Evolutionary conservation across 2,329 filamentous ascomycete genomes (phyloP).

Genomic region (Ophiostoma himal-ulmi): DNA sequence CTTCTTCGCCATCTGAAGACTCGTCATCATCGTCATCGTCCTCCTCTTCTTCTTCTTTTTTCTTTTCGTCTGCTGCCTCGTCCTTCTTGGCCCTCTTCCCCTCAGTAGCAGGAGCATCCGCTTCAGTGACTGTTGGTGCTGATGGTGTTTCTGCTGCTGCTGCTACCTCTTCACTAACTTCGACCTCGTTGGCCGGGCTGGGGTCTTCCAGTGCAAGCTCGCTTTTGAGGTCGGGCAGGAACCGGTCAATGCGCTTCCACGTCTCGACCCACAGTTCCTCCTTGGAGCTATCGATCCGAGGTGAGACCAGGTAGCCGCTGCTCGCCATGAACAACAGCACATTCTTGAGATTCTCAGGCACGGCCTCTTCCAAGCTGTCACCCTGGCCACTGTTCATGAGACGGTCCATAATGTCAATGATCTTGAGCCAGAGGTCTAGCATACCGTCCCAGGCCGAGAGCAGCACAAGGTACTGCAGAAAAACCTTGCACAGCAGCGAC

Average conservation of each 20-base stretch:
- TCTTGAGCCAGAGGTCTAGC: constrained; percentile 84
- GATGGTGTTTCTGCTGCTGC: neutral
- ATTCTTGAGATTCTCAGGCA: constrained; percentile 93
- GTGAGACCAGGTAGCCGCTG: constrained; percentile 74
- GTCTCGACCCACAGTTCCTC: constrained; percentile 57
- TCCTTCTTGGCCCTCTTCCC: neutral
- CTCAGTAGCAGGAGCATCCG: neutral
- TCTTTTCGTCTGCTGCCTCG: neutral
- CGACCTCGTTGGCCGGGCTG: neutral
- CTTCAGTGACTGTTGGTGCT: neutral
- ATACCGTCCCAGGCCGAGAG: constrained; percentile 82
- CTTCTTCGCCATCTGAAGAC: neutral
- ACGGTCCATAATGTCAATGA: constrained; percentile 90
- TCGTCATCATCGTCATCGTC: neutral
- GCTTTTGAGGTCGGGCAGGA: constrained; percentile 54
- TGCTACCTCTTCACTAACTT: neutral
- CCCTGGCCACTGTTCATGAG: constrained; percentile 94
- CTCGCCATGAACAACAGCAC: constrained; percentile 92
- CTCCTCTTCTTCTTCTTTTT: neutral
- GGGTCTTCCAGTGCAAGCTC: constrained; percentile 50
- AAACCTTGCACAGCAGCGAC: constrained; percentile 89
- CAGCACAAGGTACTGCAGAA: constrained; percentile 84
- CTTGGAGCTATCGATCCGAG: constrained; percentile 50
- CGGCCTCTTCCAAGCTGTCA: constrained; percentile 86
- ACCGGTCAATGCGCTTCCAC: constrained; percentile 61